A percentile compares a stretch with the other conserved stretches of the same genome.
Conservation (phyloP, 1,284 basidiomycete genomes). For the Ustilago cynodontis region DNA sequence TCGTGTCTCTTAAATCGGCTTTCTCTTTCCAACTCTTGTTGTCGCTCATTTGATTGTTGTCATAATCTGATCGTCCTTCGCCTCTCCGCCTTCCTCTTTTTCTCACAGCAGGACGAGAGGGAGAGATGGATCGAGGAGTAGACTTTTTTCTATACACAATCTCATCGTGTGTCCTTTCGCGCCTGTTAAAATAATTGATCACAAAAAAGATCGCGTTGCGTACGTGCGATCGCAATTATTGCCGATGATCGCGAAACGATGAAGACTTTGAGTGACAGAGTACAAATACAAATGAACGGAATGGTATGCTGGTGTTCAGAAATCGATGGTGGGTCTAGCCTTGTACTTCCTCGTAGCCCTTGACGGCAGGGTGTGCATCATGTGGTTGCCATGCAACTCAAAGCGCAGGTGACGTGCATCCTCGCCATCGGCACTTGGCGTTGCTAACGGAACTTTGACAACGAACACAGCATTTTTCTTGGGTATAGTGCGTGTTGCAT, state of each 20-base stretch:
- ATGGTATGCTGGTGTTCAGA: slow-evolving; percentile 13
- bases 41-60: slow-evolving; percentile 6
- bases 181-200: background rate
- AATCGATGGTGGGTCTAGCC: slow-evolving; percentile 48
- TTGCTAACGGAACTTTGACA: slow-evolving; percentile 37
- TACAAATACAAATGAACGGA: slow-evolving; percentile 21
- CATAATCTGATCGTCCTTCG: slow-evolving; percentile 3
- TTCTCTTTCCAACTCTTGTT: slow-evolving; percentile 2
- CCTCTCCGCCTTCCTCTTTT: slow-evolving; percentile 11
- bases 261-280: background rate
- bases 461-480: slow-evolving; percentile 53
- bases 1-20: slow-evolving; percentile 5
- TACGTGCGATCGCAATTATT: too few species aligned
- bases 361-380: slow-evolving; percentile 52
- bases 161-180: background rate
- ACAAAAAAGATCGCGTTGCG: too few species aligned
- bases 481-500: slow-evolving; percentile 37
- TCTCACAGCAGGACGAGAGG: background rate
- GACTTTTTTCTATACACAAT: background rate
- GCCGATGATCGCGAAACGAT: background rate
- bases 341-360: slow-evolving; percentile 54
- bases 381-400: slow-evolving; percentile 53
- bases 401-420: slow-evolving; percentile 31
- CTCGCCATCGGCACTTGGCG: background rate
- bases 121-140: slow-evolving; percentile 4